These are phyloP conservation scores for Linderina pennispora DNA, from an alignment of 192 early-diverging fungal species.

Conservation along the genomic window DNA sequence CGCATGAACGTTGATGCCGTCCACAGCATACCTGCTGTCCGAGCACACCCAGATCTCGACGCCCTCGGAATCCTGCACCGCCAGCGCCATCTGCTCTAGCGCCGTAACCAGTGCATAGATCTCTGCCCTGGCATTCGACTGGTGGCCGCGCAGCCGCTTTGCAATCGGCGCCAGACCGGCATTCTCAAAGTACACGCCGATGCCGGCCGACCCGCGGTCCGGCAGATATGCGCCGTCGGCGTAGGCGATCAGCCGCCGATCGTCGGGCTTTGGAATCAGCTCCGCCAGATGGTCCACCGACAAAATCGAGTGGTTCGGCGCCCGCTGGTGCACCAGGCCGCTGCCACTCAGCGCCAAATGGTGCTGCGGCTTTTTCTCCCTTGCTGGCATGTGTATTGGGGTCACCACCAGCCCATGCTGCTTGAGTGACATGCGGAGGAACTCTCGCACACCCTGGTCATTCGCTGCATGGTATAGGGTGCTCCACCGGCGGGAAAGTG, in stretches of 20 bases:
- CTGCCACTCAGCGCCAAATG: background rate
- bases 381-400: background rate
- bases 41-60: constrained; percentile 39
- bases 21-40: constrained; percentile 40
- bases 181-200: constrained; percentile 33
- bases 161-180: constrained; percentile 13
- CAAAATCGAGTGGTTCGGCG: constrained; percentile 28
- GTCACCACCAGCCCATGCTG: constrained; percentile 6
- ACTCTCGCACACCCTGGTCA: constrained; percentile 4
- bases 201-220: constrained; percentile 20
- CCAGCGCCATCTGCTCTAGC: constrained; percentile 3
- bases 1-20: constrained; percentile 30
- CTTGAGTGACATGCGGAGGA: constrained; percentile 7
- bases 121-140: constrained; percentile 35
- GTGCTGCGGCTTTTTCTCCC: background rate
- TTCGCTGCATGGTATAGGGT: constrained; percentile 18
- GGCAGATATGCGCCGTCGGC: constrained; percentile 32
- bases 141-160: constrained; percentile 16
- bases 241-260: constrained; percentile 14
- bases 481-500: constrained; percentile 26
- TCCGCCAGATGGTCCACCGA: constrained; percentile 35
- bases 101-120: constrained; percentile 21
- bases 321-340: constrained; percentile 19
- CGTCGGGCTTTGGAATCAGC: constrained; percentile 18
- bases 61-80: background rate